Percentiles rank a stretch among this genome's conserved stretches.
Conservation (phyloP, 2,329 filamentous ascomycete genomes). For the Trichophaea hybrida region DNA sequence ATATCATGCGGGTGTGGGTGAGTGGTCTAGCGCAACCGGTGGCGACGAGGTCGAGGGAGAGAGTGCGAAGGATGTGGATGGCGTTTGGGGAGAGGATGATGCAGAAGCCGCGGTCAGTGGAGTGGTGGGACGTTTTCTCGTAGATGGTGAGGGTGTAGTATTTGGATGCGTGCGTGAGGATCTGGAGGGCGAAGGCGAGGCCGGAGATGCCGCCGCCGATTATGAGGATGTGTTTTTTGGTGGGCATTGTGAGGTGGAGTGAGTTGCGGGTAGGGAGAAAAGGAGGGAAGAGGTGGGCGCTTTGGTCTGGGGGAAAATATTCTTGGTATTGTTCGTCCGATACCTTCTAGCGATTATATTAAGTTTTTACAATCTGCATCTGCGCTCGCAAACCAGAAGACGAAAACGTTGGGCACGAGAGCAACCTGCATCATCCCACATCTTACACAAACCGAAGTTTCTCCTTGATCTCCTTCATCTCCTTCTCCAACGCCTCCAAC, state of each 20-base stretch:
- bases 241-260: not conserved
- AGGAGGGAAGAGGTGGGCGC: not conserved
- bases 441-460: not conserved
- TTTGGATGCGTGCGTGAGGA: not conserved
- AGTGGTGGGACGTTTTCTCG: not conserved
- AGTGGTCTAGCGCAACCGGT: constrained; percentile 6
- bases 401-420: no score
- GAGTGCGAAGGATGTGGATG: not conserved
- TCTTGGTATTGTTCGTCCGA: no score
- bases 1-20: constrained; percentile 6
- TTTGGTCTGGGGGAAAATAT: no score
- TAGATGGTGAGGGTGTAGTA: not conserved
- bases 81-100: constrained; percentile 13
- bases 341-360: no score
- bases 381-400: no score
- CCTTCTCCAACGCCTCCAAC: constrained; percentile 11
- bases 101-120: constrained; percentile 1
- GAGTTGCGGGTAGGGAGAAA: not conserved
- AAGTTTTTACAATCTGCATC: no score
- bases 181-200: not conserved
- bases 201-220: not conserved
- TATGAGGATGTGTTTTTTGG: not conserved
- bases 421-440: not conserved
- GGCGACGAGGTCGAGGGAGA: constrained; percentile 5
- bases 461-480: constrained; percentile 12